Conservation (phyloP, 495 filamentous ascomycete species). For the Podospora pseudocomata region DNA sequence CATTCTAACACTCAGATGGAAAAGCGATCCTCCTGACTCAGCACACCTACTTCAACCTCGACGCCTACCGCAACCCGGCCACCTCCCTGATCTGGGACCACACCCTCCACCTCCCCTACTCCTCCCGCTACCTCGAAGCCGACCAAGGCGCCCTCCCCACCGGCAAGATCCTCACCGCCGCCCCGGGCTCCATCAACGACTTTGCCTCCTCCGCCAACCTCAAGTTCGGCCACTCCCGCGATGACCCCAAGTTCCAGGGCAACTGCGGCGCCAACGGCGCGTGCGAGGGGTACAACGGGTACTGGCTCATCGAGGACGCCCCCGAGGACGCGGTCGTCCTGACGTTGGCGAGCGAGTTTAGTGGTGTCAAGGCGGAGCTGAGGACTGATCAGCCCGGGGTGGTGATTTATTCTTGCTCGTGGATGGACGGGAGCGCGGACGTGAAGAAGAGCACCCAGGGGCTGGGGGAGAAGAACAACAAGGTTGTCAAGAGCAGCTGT, state of each 20-base stretch:
- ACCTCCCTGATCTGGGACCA: constrained; percentile 66
- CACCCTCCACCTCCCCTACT: constrained; percentile 67
- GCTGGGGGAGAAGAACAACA: constrained; percentile 44
- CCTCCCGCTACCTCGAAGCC: constrained; percentile 61
- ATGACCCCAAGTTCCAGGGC: constrained; percentile 52
- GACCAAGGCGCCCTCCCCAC: constrained; percentile 72
- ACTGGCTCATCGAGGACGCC: constrained; percentile 65
- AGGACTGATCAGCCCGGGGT: constrained; percentile 65
- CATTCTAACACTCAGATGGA: constrained; percentile 10
- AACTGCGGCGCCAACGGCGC: constrained; percentile 61
- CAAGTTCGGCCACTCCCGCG: constrained; percentile 61
- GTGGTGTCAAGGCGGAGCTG: constrained; percentile 68
- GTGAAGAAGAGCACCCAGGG: constrained; percentile 61
- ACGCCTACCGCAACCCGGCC: constrained; percentile 61
- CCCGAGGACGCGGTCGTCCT: constrained; percentile 57
- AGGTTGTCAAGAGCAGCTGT: constrained; percentile 55
- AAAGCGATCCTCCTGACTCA: constrained; percentile 66
- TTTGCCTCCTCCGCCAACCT: constrained; percentile 60
- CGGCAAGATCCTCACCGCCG: constrained; percentile 61
- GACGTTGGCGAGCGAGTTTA: constrained; percentile 53
- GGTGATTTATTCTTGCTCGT: constrained; percentile 70
- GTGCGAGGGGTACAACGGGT: constrained; percentile 79
- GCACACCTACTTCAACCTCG: constrained; percentile 86
- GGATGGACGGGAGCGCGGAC: constrained; percentile 58
- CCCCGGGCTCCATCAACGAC: constrained; percentile 60